Evolutionary conservation across 176 grass and related monocot genomes (phyloP).

Genomic region (Aegilops sharonensis): DNA sequence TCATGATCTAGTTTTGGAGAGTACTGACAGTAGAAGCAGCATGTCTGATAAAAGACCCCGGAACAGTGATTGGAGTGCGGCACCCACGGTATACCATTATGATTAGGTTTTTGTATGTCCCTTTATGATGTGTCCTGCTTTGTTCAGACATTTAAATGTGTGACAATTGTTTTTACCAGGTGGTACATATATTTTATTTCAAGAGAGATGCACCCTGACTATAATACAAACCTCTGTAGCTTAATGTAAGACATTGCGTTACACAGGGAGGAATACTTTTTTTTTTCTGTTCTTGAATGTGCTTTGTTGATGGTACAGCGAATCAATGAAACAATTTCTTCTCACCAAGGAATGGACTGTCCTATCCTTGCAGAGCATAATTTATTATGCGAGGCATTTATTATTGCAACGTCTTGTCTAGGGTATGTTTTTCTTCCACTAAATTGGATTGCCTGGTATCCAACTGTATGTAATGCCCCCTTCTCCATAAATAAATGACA

Average conservation of each 20-base stretch:
- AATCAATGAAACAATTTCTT: slow-evolving; percentile 28
- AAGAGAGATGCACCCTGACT: not conserved
- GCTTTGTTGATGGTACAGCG: slow-evolving; percentile 23
- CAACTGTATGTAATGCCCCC: not conserved
- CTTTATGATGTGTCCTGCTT: not conserved
- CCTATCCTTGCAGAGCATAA: slow-evolving; percentile 52
- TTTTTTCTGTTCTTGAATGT: not conserved
- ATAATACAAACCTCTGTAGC: not conserved
- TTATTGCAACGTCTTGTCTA: slow-evolving; percentile 46
- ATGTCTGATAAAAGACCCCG: not conserved
- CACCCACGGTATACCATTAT: not conserved
- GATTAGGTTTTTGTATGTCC: not conserved
- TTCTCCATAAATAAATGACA: not conserved
- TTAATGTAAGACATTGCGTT: too few species aligned
- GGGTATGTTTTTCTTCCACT: slow-evolving; percentile 30
- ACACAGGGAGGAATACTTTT: not conserved
- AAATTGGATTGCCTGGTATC: not conserved
- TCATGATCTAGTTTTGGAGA: not conserved
- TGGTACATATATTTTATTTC: not conserved
- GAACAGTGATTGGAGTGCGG: not conserved
- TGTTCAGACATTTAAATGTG: not conserved
- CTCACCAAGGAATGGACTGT: slow-evolving; percentile 14
- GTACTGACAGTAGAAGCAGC: not conserved
- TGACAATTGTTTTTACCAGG: not conserved
- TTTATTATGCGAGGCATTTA: slow-evolving; percentile 59